Base-by-base conservation (phyloP, 202 grass and related monocot species). In the Panicum virgatum region DNA sequence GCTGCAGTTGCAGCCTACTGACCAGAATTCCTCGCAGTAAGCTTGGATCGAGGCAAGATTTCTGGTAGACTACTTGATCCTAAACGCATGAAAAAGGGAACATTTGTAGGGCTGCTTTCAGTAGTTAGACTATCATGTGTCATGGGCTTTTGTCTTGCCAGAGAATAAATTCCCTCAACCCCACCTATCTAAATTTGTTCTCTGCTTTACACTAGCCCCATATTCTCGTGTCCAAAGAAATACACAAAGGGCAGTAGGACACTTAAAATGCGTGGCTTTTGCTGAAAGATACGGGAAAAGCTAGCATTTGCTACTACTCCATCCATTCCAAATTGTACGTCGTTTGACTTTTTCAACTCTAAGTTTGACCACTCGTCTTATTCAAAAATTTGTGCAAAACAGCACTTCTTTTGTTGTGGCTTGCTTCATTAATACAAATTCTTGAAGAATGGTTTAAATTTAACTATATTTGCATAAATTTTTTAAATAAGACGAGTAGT, bases 151-250 rank as follows among this genome's bases (percentile, higher is more conserved):
- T 73, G 22, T 53, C 43, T 80, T 63, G 36, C 53, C 6, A 50
- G 87, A 36, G 82, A 85, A 89, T 89, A 85, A 85, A 89, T 85
- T 89, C 87, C 57, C 39, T 39, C 56, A 30, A 71, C 82, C 83
- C 87, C 82, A 71, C 72, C 11, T 58, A 37, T 36, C 25, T 18
- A 56, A 62, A 62, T 71, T 23, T 71, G 44, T 63, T 68, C 6
- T 85, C 5, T 47, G 62, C 76, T 66, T 76, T 79, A 46, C 29
- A 34, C 58, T 63, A 34, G 25, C 56, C 40, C 38, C 73, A 45
- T 27, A 26, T 73, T 37, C 29, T 34, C 70, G 13, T 73, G 16
- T 73, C 45, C 15, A 32, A 72, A n/a, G 27, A 9, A 11, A 32
- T 32, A 29, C 5, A n/a, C 50, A 70, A 50, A 50, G 3, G 47